Evolutionary conservation across 2,329 filamentous ascomycete species (phyloP).

Genomic region (Diaporthe citriasiana): DNA sequence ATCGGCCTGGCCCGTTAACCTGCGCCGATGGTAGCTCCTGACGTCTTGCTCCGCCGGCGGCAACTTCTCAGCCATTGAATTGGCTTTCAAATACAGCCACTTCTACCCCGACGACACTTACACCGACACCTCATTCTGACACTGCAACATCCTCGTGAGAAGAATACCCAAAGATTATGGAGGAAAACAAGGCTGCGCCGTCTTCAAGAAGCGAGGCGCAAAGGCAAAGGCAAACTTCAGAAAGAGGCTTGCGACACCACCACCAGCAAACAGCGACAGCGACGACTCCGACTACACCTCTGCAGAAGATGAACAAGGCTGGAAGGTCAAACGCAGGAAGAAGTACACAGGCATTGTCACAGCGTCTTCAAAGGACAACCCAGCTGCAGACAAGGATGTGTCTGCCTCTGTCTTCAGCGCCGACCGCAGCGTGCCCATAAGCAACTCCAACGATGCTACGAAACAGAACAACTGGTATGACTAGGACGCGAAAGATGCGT

Average conservation of each 20-base stretch:
- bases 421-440: conserved; percentile 73
- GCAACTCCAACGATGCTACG: conserved; percentile 86
- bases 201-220: conserved; percentile 89
- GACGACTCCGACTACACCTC: conserved; percentile 75
- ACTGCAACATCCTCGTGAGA: neutral
- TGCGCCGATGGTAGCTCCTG: conserved; percentile 8
- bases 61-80: neutral
- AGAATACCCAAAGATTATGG: neutral
- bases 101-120: neutral
- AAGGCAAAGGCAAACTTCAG: conserved; percentile 84
- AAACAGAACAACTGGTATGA: conserved; percentile 93
- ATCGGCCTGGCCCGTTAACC: neutral
- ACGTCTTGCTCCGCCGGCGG: conserved; percentile 18
- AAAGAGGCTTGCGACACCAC: conserved; percentile 85
- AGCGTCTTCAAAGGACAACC: conserved; percentile 69
- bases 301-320: conserved; percentile 83
- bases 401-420: conserved; percentile 67
- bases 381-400: conserved; percentile 47
- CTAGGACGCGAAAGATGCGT: conserved; percentile 68
- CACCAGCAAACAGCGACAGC: conserved; percentile 66
- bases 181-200: conserved; percentile 52
- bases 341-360: conserved; percentile 76
- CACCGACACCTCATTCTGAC: neutral
- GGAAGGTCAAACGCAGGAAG: conserved; percentile 82
- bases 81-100: neutral